Evolutionary conservation across 129 eudicot species (phyloP).

Genomic region (Chrysanthemum lavandulifolium): DNA sequence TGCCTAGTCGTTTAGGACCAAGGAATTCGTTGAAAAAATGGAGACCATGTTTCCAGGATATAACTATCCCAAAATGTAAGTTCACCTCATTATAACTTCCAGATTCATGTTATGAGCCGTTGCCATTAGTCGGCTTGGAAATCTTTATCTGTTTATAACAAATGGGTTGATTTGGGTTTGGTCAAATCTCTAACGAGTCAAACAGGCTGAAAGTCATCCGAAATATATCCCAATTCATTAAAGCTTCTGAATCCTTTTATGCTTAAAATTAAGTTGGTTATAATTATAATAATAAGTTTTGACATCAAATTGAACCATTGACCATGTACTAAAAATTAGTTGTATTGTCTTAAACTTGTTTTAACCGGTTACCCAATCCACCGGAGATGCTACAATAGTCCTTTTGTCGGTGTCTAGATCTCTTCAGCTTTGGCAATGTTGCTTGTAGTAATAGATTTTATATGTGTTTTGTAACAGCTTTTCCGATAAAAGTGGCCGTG

Average conservation of each 20-base stretch:
- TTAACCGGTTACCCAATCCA: too few species aligned
- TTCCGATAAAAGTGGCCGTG: constrained; percentile 4
- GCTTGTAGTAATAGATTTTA: neutral
- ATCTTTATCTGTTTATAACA: neutral
- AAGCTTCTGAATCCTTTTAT: neutral
- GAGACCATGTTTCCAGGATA: constrained; percentile 37
- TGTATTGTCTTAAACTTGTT: too few species aligned
- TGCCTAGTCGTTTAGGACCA: constrained; percentile 10
- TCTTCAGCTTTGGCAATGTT: neutral
- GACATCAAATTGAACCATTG: neutral
- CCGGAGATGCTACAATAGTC: too few species aligned
- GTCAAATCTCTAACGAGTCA: neutral
- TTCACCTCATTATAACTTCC: neutral
- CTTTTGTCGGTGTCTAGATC: too few species aligned
- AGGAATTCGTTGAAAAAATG: constrained; percentile 37
- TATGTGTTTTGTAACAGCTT: constrained; percentile 24
- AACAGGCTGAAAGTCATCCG: too few species aligned
- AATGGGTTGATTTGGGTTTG: neutral
- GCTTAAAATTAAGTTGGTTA: too few species aligned
- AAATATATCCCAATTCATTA: neutral
- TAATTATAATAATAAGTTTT: neutral
- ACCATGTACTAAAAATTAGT: neutral
- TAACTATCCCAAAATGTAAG: constrained; percentile 45
- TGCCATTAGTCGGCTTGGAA: too few species aligned
- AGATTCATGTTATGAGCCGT: too few species aligned